Evolutionary conservation across 116 monocot species (phyloP).

Genomic region (Dioscorea cayenensis): DNA sequence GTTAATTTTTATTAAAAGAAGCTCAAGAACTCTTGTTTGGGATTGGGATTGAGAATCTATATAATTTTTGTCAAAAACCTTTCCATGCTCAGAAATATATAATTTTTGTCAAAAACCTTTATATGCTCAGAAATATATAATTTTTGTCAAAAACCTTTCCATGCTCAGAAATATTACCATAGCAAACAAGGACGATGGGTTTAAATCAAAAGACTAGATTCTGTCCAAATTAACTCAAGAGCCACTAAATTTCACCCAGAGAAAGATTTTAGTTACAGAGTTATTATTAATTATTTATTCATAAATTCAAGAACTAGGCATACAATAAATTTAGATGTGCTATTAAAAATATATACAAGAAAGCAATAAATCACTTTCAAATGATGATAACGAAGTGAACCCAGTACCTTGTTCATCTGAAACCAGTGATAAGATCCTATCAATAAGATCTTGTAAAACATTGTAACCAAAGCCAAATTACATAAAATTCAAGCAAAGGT

Average conservation of each 20-base stretch:
- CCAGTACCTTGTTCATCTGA: slow-evolving; percentile 67
- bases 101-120: no score
- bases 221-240: neutral
- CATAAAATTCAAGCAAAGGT: neutral
- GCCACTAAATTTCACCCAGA: no score
- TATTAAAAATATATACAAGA: neutral
- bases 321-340: neutral
- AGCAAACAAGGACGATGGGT: neutral
- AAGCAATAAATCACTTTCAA: neutral
- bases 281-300: no score
- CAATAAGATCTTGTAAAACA: slow-evolving; percentile 64
- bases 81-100: no score
- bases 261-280: no score
- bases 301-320: neutral
- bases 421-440: slow-evolving; percentile 55
- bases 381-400: neutral
- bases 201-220: neutral
- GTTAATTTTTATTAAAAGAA: no score
- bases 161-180: no score
- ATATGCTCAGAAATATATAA: no score
- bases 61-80: no score
- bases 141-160: no score
- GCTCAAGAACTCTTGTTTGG: no score
- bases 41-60: no score
- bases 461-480: neutral